Conservation (phyloP, 179 eudicot genomes). For the Silene coronaria region DNA sequence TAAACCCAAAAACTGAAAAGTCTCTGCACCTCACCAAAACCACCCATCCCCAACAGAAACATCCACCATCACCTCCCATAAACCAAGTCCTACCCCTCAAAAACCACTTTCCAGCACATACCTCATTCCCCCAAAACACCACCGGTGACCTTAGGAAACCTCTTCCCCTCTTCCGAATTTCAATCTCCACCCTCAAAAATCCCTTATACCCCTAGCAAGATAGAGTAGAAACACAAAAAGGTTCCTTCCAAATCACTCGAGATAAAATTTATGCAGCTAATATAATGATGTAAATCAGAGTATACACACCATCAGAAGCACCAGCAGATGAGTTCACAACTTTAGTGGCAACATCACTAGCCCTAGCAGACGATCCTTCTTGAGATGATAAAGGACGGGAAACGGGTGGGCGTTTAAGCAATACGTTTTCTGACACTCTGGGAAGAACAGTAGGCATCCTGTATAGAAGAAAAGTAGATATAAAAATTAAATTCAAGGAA, state of each 20-base stretch:
- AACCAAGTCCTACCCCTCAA: no score
- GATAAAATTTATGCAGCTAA: no score
- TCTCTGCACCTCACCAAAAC: no score
- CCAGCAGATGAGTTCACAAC: constrained; percentile 36
- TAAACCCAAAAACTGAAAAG: no score
- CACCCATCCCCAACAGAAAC: no score
- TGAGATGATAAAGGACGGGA: constrained; percentile 53
- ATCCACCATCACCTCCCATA: no score
- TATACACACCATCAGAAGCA: constrained; percentile 55
- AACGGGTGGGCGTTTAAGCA: constrained; percentile 61
- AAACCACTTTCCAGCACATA: no score
- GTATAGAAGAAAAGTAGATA: constrained; percentile 8
- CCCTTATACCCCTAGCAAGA: background rate
- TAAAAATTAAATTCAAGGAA: background rate
- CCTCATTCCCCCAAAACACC: no score
- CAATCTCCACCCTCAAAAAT: background rate
- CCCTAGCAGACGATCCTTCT: constrained; percentile 57
- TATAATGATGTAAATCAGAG: background rate
- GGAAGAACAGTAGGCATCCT: constrained; percentile 41
- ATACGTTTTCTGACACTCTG: constrained; percentile 46
- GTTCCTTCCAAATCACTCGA: no score
- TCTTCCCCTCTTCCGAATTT: no score
- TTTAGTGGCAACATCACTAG: constrained; percentile 40
- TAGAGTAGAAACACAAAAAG: background rate
- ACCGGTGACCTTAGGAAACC: no score